These are phyloP conservation scores for Oxyria digyna DNA, from an alignment of 148 eudicot species.

Conservation along the genomic window DNA sequence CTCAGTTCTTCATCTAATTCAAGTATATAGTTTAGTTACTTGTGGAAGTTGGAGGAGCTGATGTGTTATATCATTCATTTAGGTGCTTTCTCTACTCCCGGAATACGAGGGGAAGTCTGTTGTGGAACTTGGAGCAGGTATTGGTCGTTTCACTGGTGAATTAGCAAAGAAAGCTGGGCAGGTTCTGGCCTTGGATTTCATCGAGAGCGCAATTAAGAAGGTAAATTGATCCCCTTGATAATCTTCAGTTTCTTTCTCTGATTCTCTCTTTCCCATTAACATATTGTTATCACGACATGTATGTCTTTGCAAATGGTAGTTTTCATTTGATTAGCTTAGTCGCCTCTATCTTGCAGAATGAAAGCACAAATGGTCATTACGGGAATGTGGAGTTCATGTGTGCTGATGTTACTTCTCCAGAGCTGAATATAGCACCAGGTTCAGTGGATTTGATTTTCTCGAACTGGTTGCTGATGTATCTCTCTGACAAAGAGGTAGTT, in stretches of 20 bases:
- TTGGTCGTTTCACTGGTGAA: constrained; percentile 97
- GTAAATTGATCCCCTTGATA: constrained; percentile 18
- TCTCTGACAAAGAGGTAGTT: constrained; percentile 80
- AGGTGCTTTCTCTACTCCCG: constrained; percentile 88
- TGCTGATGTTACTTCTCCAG: constrained; percentile 95
- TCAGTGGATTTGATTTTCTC: constrained; percentile 87
- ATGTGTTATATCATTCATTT: background rate
- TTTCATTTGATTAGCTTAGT: background rate
- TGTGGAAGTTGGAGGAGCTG: background rate
- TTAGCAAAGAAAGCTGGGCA: constrained; percentile 71
- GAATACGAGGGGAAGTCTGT: constrained; percentile 74
- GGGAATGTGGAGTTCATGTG: constrained; percentile 91
- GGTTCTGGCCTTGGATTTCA: constrained; percentile 80
- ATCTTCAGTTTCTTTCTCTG: background rate
- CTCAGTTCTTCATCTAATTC: background rate
- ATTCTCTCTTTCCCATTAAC: background rate
- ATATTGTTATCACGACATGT: background rate
- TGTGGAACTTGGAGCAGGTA: constrained; percentile 96
- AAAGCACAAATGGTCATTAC: constrained; percentile 60
- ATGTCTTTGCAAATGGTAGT: background rate
- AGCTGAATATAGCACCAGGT: constrained; percentile 46
- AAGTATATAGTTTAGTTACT: background rate
- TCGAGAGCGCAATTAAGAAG: constrained; percentile 86
- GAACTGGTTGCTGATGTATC: constrained; percentile 98
- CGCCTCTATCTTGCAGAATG: constrained; percentile 45